Percentiles rank a stretch among this genome's conserved stretches.
phyloP scores from a whole-genome alignment of 176 grass and related monocot species.

The Triticum turgidum region DNA sequence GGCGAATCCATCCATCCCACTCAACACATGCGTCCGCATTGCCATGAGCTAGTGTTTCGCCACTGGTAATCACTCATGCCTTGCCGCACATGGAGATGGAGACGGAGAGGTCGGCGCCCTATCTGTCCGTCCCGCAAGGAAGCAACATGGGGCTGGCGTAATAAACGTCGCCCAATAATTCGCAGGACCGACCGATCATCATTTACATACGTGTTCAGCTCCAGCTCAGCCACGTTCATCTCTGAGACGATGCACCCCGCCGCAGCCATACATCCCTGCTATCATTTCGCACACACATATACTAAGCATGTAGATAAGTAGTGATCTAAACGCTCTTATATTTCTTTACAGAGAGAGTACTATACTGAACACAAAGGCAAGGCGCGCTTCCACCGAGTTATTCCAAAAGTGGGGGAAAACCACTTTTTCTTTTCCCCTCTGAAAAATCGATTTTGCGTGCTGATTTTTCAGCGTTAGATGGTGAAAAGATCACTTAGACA shows the following conservation, averaged over 20 bases:
- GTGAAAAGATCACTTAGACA: too few relatives aligned
- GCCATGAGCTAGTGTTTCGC: background rate
- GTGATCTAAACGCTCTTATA: too few relatives aligned
- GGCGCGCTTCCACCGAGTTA: too few relatives aligned
- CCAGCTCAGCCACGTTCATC: background rate
- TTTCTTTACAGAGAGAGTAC: too few relatives aligned
- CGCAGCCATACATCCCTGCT: background rate
- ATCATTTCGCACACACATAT: background rate
- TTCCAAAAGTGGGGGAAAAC: too few relatives aligned
- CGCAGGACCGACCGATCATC: background rate
- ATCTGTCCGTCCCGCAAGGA: background rate
- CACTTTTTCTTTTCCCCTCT: too few relatives aligned
- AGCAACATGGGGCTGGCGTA: background rate
- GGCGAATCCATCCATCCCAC: too few relatives aligned
- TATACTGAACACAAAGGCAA: too few relatives aligned
- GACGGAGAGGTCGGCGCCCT: constrained; percentile 4
- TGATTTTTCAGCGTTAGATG: too few relatives aligned
- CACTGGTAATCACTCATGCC: background rate
- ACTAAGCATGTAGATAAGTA: too few relatives aligned
- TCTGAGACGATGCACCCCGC: background rate
- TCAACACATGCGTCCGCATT: constrained; percentile 7
- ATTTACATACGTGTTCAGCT: background rate
- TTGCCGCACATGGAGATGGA: constrained; percentile 31
- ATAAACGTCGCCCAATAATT: constrained; percentile 32
- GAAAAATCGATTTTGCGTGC: too few relatives aligned